Base-by-base conservation (phyloP, 75 land plant species). In the Pinus tabuliformis region DNA sequence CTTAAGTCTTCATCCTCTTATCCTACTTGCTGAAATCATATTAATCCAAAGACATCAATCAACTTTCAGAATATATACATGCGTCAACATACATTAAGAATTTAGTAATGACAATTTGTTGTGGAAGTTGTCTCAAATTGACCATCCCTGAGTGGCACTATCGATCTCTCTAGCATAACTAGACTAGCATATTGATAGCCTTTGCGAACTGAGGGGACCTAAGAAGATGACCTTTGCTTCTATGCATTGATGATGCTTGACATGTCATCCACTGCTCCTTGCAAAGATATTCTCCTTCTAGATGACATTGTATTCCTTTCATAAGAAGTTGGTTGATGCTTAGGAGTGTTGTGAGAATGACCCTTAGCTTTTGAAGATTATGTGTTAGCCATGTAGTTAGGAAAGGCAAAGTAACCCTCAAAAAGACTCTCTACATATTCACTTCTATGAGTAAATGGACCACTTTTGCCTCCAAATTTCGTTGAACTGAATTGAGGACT, bases 321-420 rank as follows among this genome's bases (percentile, higher is more conserved):
- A 61, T 73, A 57, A 56, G 85, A 73, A 75, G 83, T 83, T 18
- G 92, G 94, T 77, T 87, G 78, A 26, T 91, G 93, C 78, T 85
- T 91, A 7, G 93, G 93, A 6, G 94, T 88, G 42, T 88, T 87
- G 18, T 81, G 89, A 62, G 88, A 91, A 80, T 91, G 82, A 76
- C 78, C 64, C 75, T 91, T 91, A 15, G 94, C 94, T 62, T 73
- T 79, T 65, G 90, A 87, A 9, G 91, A 89, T 75, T 87, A 73
- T 1, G 91, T 89, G 58, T 87, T 87, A 9, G 86, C 81, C 91
- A 89, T 89, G 80, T 91, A 91, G 56, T 62, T 91, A 1, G 93
- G 93, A 62, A 4, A 77, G 71, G 78, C 80, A 7, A 56, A 74
- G 54, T 82, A 84, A 45, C 73, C 77, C 49, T 85, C 76, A 59